Evolutionary conservation across 371 early-diverging fungal genomes (phyloP), one percentile per base, ranked within the genome.

Genomic region (Mucor circinelloides): DNA sequence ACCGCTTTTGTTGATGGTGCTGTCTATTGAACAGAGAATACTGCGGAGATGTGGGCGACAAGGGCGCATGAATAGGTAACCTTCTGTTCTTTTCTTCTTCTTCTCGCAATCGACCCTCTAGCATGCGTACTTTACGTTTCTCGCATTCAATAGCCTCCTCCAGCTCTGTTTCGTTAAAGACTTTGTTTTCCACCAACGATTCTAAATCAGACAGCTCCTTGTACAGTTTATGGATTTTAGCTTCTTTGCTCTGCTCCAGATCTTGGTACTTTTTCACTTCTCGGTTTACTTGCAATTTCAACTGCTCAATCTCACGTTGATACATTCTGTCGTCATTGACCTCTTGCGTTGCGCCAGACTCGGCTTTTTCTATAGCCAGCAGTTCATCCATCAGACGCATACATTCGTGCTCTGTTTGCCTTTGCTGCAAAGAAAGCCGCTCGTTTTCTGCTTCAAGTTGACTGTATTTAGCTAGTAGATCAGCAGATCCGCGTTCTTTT

Each of bases 141-240:
- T 87, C 86, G 10, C 30, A 56, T 63, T 82, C 81, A 1, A 86
- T 67, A 19, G 77, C 75, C 66, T 89, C 85, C 60, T 90, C 91
- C 10, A 91, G 74, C 60, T 92, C 90, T 6, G 86, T 78, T 59
- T 92, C 89, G 27, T 79, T 78, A 66, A 92, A 90, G 25, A 90
- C 85, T 68, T 87, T 89, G 68, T 86, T 88, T 74, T 92, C 94
- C 30, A 92, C 80, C 60, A 92, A 60, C 15, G 84, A 73, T 68
- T 92, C 94, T 13, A 91, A 71, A 19, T 86, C 89, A 0, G 83
- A 81, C 3, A 93, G 61, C 65, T 93, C 91, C 61, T 88, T 89
- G 62, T 83, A 85, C 10, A 91, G 71, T 30, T 72, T 72, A 6
- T 78, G 79, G 6, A 90, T 73, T 63, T 91, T 89, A 34, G 80